Evolutionary conservation across 176 grass and related monocot genomes (phyloP), one percentile per base, ranked within the genome.

Genomic region (Lolium perenne): DNA sequence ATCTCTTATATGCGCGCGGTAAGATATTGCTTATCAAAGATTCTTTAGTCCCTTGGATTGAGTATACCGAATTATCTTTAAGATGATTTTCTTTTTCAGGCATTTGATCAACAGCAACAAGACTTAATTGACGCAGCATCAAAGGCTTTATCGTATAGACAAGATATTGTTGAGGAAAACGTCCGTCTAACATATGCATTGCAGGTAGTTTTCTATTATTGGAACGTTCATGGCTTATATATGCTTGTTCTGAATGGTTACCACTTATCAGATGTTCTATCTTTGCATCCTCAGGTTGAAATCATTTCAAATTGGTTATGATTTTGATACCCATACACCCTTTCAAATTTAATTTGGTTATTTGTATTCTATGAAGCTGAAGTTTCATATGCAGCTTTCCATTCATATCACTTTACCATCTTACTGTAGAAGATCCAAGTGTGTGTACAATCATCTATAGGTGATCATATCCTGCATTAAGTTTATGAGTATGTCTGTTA

Each of bases 141-240:
- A 51, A 95, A 98, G 89, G 92, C 96, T 87, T 92, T 98, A 88
- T 94, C 72, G 14, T 98, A 98, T 68, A 94, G 96, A 88, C 96
- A 98, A 87, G 93, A 95, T 84, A 92, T 98, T 84, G 89, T 94
- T 11, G 96, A 98, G 82, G 93, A 98, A 86, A 98, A 98, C 78
- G 88, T 94, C 74, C 96, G 90, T 49, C 86, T 98, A 21, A 77
- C 92, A 51, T 91, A 94, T 86, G 88, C 90, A 45, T 86, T 95
- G 76, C 96, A 98, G 94, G 96, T 95, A 95, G 51, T 79, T 47
- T 41, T 71, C 32, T 70, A 0, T 65, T 47, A 71, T 21, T 73
- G 40, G 10, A 62, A 59, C 18, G 57, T 65, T 40, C 68, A n/a
- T 60, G 25, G 5, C 20, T 50, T 61, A 10, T 86, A 10, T 86